Evolutionary conservation across 2,329 filamentous ascomycete species (phyloP).

Genomic region (Rutstroemia sp.): DNA sequence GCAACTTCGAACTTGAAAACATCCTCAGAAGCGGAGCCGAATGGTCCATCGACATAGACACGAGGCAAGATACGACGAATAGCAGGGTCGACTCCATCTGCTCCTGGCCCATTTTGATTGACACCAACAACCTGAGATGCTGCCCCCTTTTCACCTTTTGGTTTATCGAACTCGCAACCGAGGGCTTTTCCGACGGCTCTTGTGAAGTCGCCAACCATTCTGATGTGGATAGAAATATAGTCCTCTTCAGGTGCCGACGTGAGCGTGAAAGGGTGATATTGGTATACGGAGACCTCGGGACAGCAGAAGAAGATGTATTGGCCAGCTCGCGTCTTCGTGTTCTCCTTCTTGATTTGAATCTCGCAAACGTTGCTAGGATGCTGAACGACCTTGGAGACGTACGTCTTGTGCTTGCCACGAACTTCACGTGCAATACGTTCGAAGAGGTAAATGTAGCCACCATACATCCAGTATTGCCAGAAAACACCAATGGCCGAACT

Average conservation of each 20-base stretch:
- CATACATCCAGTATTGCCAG: constrained; percentile 86
- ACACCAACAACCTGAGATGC: constrained; percentile 63
- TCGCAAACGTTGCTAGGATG: constrained; percentile 85
- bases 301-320: constrained; percentile 89
- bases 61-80: constrained; percentile 68
- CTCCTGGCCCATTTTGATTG: constrained; percentile 43
- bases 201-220: constrained; percentile 78
- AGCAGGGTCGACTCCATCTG: constrained; percentile 56
- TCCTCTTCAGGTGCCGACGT: constrained; percentile 85
- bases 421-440: constrained; percentile 74
- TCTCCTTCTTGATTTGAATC: constrained; percentile 86
- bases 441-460: constrained; percentile 71
- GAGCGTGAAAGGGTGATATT: constrained; percentile 82
- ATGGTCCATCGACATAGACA: constrained; percentile 78
- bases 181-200: constrained; percentile 60
- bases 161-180: constrained; percentile 66
- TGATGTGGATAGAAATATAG: constrained; percentile 81
- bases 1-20: constrained; percentile 84
- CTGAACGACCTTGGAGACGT: constrained; percentile 83
- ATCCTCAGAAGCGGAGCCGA: constrained; percentile 79
- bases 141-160: constrained; percentile 39
- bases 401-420: constrained; percentile 74
- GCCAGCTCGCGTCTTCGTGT: constrained; percentile 73
- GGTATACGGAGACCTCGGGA: constrained; percentile 78
- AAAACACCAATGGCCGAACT: constrained; percentile 66